Evolutionary conservation across 371 early-diverging fungal species (phyloP), one percentile per base, ranked within the genome.

Genomic region (Zancudomyces culisetae): DNA sequence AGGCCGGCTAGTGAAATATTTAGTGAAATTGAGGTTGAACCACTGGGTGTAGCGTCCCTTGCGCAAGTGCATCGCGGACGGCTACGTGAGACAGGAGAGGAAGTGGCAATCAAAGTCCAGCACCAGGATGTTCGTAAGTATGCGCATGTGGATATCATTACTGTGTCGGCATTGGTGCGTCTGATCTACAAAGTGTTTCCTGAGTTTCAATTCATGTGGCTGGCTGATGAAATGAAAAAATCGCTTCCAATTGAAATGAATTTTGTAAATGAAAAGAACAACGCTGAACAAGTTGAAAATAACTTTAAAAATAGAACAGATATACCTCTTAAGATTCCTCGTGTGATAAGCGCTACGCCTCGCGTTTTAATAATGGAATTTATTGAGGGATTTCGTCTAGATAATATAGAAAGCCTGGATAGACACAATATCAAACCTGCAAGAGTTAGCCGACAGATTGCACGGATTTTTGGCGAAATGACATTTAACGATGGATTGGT

Each of bases 101-200:
- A 71, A 28, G 92, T 90, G 1, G 95, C 93, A 1, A 84, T 94
- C 57, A 94, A 94, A 64, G 61, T 92, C 21, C 93, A 94, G 60
- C 92, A 94, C 56, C 87, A 86, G 0, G 66, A 73, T 39, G 64
- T 94, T 26, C 74, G 81, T 20, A 70, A 76, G 26, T 80, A 80
- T 56, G 75, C 83, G 45, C 66, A 74, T 26, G 69, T 90, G 29
- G 95, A 94, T 57, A 81, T 90, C 59, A 71, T 73, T 3, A 79
- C 87, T 0, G 78, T 80, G 2, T 73, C 76, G 0, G 70, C 70
- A 18, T 65, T 86, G 41, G 73, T 84, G 24, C 60, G 69, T 23
- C 57, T 76, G 29, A 70, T 85, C 26, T 75, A 81, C 49, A 59
- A 69, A 41, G 60, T 80, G 4, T 89, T 92, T 54, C 87, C 90